phyloP scores from a whole-genome alignment of 2,329 filamentous ascomycete genomes.

The Claviceps citrina region DNA sequence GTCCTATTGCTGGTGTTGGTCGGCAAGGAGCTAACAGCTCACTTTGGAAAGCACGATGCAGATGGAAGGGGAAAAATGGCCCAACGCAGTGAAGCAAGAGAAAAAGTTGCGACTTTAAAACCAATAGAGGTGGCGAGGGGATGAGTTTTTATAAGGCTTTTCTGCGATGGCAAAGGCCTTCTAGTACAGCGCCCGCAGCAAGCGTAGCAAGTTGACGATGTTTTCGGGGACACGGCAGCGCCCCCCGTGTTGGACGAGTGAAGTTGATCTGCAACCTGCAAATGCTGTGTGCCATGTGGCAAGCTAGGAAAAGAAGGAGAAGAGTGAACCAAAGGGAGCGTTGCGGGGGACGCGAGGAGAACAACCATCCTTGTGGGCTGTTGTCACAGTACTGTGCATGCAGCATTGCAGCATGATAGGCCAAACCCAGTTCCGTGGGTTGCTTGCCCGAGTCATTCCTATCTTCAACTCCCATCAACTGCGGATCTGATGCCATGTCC shows the following conservation, averaged over 20 bases:
- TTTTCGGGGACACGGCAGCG: not conserved
- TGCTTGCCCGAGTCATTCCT: not conserved
- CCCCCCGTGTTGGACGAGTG: not conserved
- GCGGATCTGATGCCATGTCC: not conserved
- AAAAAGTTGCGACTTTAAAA: no score
- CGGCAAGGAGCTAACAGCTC: not conserved
- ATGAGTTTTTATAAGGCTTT: no score
- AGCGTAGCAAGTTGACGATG: no score
- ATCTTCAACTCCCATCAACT: slow-evolving; percentile 1
- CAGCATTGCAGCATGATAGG: no score
- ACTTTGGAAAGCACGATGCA: not conserved
- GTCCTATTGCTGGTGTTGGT: not conserved
- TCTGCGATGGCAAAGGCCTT: no score
- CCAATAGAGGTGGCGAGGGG: no score
- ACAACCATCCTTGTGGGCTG: not conserved
- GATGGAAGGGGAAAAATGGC: no score
- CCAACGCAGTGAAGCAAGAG: not conserved
- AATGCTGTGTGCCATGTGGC: slow-evolving; percentile 1
- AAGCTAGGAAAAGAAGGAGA: not conserved
- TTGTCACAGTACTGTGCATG: not conserved
- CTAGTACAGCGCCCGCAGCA: no score
- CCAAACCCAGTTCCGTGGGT: no score
- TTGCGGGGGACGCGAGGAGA: not conserved
- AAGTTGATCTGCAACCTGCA: not conserved
- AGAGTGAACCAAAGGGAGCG: not conserved